phyloP scores from a whole-genome alignment of 345 rosid species.

The Chamaenerion angustifolium region DNA sequence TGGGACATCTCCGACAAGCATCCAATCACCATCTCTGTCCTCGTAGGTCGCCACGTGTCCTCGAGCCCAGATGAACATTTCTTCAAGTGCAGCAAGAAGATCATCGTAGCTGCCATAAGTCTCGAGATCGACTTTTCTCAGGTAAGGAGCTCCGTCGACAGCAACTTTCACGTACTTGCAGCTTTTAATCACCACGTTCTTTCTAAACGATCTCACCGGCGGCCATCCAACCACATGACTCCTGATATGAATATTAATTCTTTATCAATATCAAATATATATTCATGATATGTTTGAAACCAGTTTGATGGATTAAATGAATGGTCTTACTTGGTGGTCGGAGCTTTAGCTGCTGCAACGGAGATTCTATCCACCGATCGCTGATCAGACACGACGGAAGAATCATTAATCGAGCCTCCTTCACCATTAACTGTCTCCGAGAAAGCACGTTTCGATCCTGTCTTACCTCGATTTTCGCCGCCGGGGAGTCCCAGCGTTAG shows the following conservation, averaged over 20 bases:
- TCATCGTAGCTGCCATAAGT: conserved; percentile 27
- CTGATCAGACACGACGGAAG: not conserved
- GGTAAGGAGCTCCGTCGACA: conserved; percentile 58
- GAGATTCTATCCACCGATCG: conserved; percentile 1
- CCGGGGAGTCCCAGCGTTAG: conserved; percentile 51
- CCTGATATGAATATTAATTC: conserved; percentile 11
- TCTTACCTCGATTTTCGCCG: conserved; percentile 8
- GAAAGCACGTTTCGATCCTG: conserved; percentile 27
- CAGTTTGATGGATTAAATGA: not conserved
- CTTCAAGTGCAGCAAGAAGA: conserved; percentile 30
- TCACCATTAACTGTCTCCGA: not conserved
- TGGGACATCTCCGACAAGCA: conserved; percentile 73
- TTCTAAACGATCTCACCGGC: conserved; percentile 33
- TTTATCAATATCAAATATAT: not conserved
- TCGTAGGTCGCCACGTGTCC: conserved; percentile 55
- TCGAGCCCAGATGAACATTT: conserved; percentile 32
- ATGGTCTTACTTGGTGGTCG: conserved; percentile 18
- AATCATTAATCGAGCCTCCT: not conserved
- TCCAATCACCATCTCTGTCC: conserved; percentile 80
- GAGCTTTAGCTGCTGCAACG: conserved; percentile 12
- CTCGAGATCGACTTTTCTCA: conserved; percentile 51
- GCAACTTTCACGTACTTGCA: conserved; percentile 55
- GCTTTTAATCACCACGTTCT: conserved; percentile 10
- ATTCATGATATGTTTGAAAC: not conserved
- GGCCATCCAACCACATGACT: conserved; percentile 65